Base-by-base conservation (phyloP, 306 rosid genomes). In the Vachellia collinsii region DNA sequence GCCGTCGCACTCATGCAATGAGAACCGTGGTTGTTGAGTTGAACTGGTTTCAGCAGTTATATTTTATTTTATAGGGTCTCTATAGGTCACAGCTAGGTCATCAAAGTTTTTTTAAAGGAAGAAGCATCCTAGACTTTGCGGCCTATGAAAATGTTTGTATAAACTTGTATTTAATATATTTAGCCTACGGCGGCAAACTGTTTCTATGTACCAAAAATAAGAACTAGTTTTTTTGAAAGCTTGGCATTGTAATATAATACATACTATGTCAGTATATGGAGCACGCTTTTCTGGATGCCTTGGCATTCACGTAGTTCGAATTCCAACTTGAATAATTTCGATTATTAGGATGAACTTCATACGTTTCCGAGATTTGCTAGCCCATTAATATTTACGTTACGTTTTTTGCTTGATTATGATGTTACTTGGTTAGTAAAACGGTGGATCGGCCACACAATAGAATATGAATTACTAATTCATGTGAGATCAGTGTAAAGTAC, bases 1-100 rank as follows among this genome's bases (percentile, higher is more conserved):
- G 97, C 90, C 14, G 93, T 81, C 25, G 85, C 94, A 17, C 88
- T 87, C 8, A 80, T 42, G 93, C 97, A 84, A 77, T 90, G 47
- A 38, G 46, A 72, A 77, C 34, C 34, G 34, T 77, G 64, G 50
- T 6, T 81, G 34, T 39, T 76, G 77, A n/a, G 41, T 46, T 73
- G 74, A n/a, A 46, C 50, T 39, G 36, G 17, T 12, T 78, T 65
- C 46, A 17, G 19, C 63, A 20, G 34, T 20, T 20, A 20, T 79
- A 29, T n/a, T 41, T 41, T 69, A 12, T 11, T 20, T 47, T 12
- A 37, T 68, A 47, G 79, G 50, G 53, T 16, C 38, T 61, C 34
- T 29, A 47, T 25, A 65, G 81, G 85, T 6, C 82, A 44, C 86
- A 76, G 50, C 65, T 50, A 81, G 81, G 85, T 53, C 47, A 59